phyloP scores from a whole-genome alignment of 805 yeast genomes.

The Spathaspora gorwiae region DNA sequence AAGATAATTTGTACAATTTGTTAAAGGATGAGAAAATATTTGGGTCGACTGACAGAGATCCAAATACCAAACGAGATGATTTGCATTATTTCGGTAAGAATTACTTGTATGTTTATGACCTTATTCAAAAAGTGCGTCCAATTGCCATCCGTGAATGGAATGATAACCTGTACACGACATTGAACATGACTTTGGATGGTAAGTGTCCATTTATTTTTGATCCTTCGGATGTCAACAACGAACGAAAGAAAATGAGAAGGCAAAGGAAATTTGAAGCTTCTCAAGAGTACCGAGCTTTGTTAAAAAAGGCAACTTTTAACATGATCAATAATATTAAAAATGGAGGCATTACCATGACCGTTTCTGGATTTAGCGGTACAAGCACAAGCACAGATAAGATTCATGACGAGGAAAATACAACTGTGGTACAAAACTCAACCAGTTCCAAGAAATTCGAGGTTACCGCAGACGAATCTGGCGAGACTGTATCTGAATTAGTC shows the following conservation, averaged over 20 bases:
- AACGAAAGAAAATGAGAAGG: slow-evolving; percentile 37
- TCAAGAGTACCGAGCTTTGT: slow-evolving; percentile 35
- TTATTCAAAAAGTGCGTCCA: slow-evolving; percentile 73
- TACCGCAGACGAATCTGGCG: slow-evolving; percentile 7
- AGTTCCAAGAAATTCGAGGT: slow-evolving; percentile 3
- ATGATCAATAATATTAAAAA: slow-evolving; percentile 25
- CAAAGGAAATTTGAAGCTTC: slow-evolving; percentile 38
- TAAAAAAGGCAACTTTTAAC: slow-evolving; percentile 31
- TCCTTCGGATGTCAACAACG: slow-evolving; percentile 32
- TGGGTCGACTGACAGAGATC: slow-evolving; percentile 88
- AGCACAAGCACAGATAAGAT: slow-evolving; percentile 25
- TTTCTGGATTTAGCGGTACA: slow-evolving; percentile 16
- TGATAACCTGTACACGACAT: slow-evolving; percentile 47
- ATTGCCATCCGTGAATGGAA: slow-evolving; percentile 79
- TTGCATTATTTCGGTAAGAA: slow-evolving; percentile 70
- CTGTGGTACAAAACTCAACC: slow-evolving; percentile 12
- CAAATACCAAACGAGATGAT: slow-evolving; percentile 79
- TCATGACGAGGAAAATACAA: slow-evolving; percentile 6
- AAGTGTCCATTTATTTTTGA: slow-evolving; percentile 80
- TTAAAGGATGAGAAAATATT: slow-evolving; percentile 78
- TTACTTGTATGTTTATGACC: slow-evolving; percentile 76
- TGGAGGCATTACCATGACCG: slow-evolving; percentile 12
- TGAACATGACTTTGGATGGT: slow-evolving; percentile 63
- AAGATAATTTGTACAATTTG: slow-evolving; percentile 39
- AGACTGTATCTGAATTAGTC: neutral